Percentiles rank a stretch among this genome's conserved stretches.
These are phyloP conservation scores for Hyphopichia burtonii DNA, from an alignment of 1,139 yeast genomes.

Conservation along the genomic window DNA sequence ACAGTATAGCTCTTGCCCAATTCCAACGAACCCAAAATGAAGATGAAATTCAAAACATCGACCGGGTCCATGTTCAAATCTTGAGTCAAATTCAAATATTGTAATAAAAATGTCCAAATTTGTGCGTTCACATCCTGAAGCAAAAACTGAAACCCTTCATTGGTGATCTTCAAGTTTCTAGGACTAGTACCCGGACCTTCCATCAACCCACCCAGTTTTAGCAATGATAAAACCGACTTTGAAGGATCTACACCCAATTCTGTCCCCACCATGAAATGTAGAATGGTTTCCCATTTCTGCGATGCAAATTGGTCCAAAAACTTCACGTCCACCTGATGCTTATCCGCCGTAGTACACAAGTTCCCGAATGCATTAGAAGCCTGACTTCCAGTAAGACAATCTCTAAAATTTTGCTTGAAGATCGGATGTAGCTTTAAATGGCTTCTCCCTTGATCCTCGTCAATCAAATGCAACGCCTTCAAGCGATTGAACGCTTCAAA, in stretches of 20 bases:
- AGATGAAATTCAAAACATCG: conserved; percentile 89
- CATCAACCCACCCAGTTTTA: conserved; percentile 83
- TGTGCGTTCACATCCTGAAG: conserved; percentile 92
- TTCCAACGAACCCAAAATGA: conserved; percentile 89
- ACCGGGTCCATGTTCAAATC: conserved; percentile 91
- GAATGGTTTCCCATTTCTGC: conserved; percentile 88
- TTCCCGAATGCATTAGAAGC: conserved; percentile 47
- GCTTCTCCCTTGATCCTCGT: conserved; percentile 56
- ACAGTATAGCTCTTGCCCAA: conserved; percentile 84
- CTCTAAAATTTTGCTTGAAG: conserved; percentile 72
- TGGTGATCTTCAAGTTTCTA: conserved; percentile 68
- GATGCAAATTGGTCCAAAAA: conserved; percentile 81
- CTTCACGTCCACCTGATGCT: conserved; percentile 54
- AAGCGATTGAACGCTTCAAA: conserved; percentile 79
- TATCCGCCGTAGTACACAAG: conserved; percentile 29
- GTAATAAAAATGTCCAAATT: conserved; percentile 87
- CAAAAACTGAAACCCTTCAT: conserved; percentile 88
- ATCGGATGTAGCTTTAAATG: conserved; percentile 66
- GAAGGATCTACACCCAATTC: conserved; percentile 66
- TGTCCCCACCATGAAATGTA: conserved; percentile 98
- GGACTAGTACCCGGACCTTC: conserved; percentile 46
- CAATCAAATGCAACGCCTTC: conserved; percentile 71
- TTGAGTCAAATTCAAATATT: conserved; percentile 83
- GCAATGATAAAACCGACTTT: conserved; percentile 60
- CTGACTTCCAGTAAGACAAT: conserved; percentile 81